Base-by-base conservation (phyloP, 2,329 filamentous ascomycete species). In the Phyllosticta paracitricarpa region DNA sequence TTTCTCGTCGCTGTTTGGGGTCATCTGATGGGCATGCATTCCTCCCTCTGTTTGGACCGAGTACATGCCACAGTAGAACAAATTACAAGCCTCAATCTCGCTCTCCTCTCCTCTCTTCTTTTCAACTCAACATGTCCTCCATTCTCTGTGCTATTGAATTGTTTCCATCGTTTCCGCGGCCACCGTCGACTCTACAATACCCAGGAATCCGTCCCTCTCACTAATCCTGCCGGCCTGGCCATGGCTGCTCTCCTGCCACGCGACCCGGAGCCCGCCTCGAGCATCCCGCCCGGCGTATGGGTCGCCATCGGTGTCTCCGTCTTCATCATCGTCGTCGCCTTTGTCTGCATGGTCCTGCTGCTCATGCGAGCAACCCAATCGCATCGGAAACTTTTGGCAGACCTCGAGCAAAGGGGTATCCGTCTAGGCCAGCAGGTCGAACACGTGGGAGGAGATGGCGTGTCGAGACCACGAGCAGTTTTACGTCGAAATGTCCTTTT, bases 331-430 rank as follows among this genome's bases (percentile, higher is more conserved):
- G 62, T 72, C 14, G 67, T 68, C 5, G 64, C 69, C 8, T 56
- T 70, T 9, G 56, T 69, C 33, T 65, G 63, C 17, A 63, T 72
- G 6, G 62, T 69, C 1, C 48, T 69, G 12, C 66, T 72, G 14
- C 66, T 74, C 9, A 58, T 71, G 8, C 65, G 69, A 19, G 69
- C 67, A 53, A 61, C 65, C 48, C 65, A 66, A 26, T 67, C 62
- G 30, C 71, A 74, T 56, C 70, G 69, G 61, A 66, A 68, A 28
- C 64, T 71, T 1, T 63, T 72, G 24, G 68, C 68, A 17, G 70
- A 72, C 61, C 62, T 74, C 10, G 71, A 74, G 59, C 66, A 71
- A 58, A 65, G 71, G 63, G 71, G 71, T 4, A 60, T 72, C 17
- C 64, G 63, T 2, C 66, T 72, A 26, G 66, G 65, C 35, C 66